Conservation (phyloP, 2,329 filamentous ascomycete genomes). For the Monilinia fructigena region DNA sequence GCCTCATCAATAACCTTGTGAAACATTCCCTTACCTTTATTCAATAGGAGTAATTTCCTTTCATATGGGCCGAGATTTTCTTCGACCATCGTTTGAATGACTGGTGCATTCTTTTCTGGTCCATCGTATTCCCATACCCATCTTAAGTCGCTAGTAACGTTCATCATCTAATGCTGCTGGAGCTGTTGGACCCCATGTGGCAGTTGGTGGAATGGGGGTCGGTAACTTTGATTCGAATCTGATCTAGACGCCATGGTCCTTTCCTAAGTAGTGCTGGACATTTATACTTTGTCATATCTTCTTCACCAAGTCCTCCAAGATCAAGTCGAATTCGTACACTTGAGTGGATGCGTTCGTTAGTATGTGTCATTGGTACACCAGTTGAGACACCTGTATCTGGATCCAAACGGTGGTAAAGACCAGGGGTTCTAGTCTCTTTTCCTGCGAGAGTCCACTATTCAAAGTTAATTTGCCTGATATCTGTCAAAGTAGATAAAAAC, state of each 20-base stretch:
- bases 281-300: slow-evolving; percentile 40
- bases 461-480: slow-evolving; percentile 3
- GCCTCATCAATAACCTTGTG: slow-evolving; percentile 21
- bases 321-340: slow-evolving; percentile 41
- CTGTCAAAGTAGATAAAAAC: slow-evolving; percentile 31
- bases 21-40: slow-evolving; percentile 35
- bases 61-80: slow-evolving; percentile 56
- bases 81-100: slow-evolving; percentile 49
- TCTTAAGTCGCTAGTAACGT: slow-evolving; percentile 41
- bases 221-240: slow-evolving; percentile 30
- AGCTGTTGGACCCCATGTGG: slow-evolving; percentile 31
- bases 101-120: slow-evolving; percentile 44
- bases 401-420: slow-evolving; percentile 43
- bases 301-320: slow-evolving; percentile 40
- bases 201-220: slow-evolving; percentile 43
- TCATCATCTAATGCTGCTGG: slow-evolving; percentile 35
- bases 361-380: slow-evolving; percentile 41
- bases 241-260: slow-evolving; percentile 33
- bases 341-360: slow-evolving; percentile 43
- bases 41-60: slow-evolving; percentile 47
- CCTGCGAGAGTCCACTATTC: slow-evolving; percentile 44
- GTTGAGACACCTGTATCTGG: slow-evolving; percentile 43
- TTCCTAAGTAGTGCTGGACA: slow-evolving; percentile 43
- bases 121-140: slow-evolving; percentile 58
- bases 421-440: slow-evolving; percentile 41